These are phyloP conservation scores for Corinectria fuckeliana DNA, from an alignment of 2,329 filamentous ascomycete species.

Conservation along the genomic window DNA sequence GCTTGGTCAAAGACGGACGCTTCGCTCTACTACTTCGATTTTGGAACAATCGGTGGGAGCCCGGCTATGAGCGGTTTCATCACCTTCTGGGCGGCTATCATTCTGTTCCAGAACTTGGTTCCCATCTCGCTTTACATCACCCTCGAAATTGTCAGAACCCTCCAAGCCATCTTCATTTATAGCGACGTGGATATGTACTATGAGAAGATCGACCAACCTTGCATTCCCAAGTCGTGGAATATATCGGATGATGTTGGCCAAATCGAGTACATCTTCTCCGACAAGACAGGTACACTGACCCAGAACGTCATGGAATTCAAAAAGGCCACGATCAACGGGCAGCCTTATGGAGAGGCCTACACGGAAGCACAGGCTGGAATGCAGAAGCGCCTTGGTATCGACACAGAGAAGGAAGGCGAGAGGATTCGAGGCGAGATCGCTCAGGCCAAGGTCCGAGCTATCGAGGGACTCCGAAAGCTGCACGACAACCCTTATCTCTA, in stretches of 20 bases:
- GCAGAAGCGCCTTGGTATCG: constrained; percentile 87
- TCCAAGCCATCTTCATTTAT: constrained; percentile 97
- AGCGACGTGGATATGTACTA: constrained; percentile 98
- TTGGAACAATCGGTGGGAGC: constrained; percentile 77
- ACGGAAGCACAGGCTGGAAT: constrained; percentile 97
- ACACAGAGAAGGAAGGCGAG: constrained; percentile 81
- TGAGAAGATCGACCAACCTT: constrained; percentile 90
- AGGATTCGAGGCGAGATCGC: constrained; percentile 80
- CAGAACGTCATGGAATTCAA: constrained; percentile 99
- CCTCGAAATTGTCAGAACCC: constrained; percentile 90
- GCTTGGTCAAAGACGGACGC: constrained; percentile 78
- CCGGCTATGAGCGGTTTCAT: constrained; percentile 87
- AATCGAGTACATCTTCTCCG: constrained; percentile 98
- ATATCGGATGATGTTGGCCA: constrained; percentile 98
- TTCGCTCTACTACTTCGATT: constrained; percentile 84
- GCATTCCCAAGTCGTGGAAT: constrained; percentile 98
- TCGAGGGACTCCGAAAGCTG: constrained; percentile 74
- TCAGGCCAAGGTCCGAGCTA: constrained; percentile 73
- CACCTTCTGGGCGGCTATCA: constrained; percentile 94
- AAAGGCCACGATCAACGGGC: constrained; percentile 95
- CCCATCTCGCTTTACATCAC: constrained; percentile 98
- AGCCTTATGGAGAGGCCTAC: constrained; percentile 95
- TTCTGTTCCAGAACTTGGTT: constrained; percentile 97
- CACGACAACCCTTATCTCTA: constrained; percentile 91
- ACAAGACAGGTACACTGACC: constrained; percentile 95